Percentiles rank a stretch among this genome's conserved stretches.
Conservation (phyloP, 306 rosid genomes). For the Vigna angularis region DNA sequence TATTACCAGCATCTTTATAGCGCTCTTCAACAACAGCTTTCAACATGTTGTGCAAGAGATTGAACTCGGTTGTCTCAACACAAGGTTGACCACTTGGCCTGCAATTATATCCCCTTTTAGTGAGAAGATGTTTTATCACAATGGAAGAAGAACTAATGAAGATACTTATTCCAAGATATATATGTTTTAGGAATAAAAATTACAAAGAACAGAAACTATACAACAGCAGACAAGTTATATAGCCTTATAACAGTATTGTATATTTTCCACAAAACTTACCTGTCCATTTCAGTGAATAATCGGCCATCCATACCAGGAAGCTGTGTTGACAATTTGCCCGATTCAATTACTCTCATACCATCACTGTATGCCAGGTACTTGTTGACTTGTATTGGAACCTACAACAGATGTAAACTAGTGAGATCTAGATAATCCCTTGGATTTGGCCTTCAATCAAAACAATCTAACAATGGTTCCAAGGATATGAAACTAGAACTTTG, state of each 20-base stretch:
- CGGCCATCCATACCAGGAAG: conserved; percentile 77
- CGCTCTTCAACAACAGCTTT: conserved; percentile 95
- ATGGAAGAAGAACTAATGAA: background rate
- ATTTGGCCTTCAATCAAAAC: conserved; percentile 24
- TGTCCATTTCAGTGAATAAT: conserved; percentile 83
- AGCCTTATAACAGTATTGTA: background rate
- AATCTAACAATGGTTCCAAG: conserved; percentile 18
- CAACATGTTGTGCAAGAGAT: conserved; percentile 90
- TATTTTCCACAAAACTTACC: conserved; percentile 50
- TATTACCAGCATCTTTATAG: conserved; percentile 93
- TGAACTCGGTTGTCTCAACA: conserved; percentile 80
- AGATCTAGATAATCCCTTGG: background rate
- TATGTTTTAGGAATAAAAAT: background rate
- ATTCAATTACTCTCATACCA: conserved; percentile 91
- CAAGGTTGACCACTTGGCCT: conserved; percentile 95
- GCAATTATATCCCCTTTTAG: conserved; percentile 43
- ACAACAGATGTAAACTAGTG: conserved; percentile 29
- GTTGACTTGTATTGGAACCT: conserved; percentile 99
- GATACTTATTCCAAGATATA: conserved; percentile 24
- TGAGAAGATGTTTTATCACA: conserved; percentile 23
- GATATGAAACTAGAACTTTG: background rate
- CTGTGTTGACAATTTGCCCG: conserved; percentile 72
- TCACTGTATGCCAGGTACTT: conserved; percentile 88
- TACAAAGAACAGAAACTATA: conserved; percentile 10
- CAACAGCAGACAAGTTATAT: conserved; percentile 3